A percentile compares a stretch with the other conserved stretches of the same genome.
Evolutionary conservation across 768 basidiomycete genomes (phyloP).

Genomic region (Boletus eberwhitei): DNA sequence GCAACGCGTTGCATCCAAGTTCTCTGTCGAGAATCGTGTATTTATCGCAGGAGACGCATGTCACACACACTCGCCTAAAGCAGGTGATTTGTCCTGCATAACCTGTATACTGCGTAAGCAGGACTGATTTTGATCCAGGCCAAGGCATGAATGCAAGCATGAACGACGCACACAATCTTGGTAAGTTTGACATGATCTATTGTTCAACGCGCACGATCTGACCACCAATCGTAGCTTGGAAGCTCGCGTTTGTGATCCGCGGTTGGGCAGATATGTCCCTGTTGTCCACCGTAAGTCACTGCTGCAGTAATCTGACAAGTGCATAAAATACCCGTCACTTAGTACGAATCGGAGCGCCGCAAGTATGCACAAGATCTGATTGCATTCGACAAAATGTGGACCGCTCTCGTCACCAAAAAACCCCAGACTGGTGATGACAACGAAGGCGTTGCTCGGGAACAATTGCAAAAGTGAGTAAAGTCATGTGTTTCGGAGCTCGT

Average conservation of each 20-base stretch:
- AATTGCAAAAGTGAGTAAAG: slow-evolving; percentile 40
- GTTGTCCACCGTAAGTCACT: slow-evolving; percentile 41
- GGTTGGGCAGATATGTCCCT: slow-evolving; percentile 46
- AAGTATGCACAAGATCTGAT: slow-evolving; percentile 55
- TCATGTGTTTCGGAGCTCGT: not conserved
- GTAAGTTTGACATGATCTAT: slow-evolving; percentile 17
- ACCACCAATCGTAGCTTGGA: slow-evolving; percentile 40
- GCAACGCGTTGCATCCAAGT: slow-evolving; percentile 52
- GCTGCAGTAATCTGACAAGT: too few relatives aligned
- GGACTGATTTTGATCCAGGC: slow-evolving; percentile 32
- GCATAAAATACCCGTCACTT: not conserved
- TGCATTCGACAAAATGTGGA: slow-evolving; percentile 49
- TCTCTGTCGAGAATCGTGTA: slow-evolving; percentile 44
- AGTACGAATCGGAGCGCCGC: slow-evolving; percentile 54
- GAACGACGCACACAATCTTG: slow-evolving; percentile 52
- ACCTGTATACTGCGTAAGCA: not conserved
- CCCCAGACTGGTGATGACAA: slow-evolving; percentile 36
- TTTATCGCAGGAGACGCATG: slow-evolving; percentile 59
- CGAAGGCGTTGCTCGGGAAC: slow-evolving; percentile 38
- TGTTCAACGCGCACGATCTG: not conserved
- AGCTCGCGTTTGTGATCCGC: slow-evolving; percentile 45
- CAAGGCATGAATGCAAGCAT: slow-evolving; percentile 55
- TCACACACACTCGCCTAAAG: slow-evolving; percentile 44
- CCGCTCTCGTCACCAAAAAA: slow-evolving; percentile 51
- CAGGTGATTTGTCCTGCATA: slow-evolving; percentile 24